Evolutionary conservation across 768 basidiomycete species (phyloP).

Genomic region (Cystofilobasidium bisporidii): DNA sequence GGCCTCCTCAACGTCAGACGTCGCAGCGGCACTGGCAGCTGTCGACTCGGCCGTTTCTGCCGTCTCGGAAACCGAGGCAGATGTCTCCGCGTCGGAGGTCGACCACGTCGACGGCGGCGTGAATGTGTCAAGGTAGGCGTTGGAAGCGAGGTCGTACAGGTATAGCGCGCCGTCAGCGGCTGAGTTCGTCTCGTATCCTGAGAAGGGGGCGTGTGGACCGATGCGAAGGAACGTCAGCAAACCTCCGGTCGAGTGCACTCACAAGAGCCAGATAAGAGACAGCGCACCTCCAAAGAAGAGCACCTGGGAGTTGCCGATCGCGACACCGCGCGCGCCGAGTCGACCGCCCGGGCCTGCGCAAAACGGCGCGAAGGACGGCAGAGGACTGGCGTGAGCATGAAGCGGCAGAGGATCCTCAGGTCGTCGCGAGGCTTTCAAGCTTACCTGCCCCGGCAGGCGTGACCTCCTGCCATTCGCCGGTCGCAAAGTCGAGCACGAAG

Average conservation of each 20-base stretch:
- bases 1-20: neutral
- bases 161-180: slow-evolving; percentile 21
- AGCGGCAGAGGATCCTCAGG: neutral
- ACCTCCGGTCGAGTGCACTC: no score
- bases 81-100: no score
- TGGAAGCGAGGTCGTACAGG: slow-evolving; percentile 25
- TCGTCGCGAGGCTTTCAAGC: neutral
- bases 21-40: no score
- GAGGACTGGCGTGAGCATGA: neutral
- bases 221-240: no score
- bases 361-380: no score
- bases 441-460: slow-evolving; percentile 9
- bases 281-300: slow-evolving; percentile 25
- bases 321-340: slow-evolving; percentile 13
- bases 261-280: no score
- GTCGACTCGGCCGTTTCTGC: neutral
- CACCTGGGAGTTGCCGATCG: slow-evolving; percentile 23
- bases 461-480: slow-evolving; percentile 9
- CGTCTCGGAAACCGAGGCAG: neutral
- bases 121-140: slow-evolving; percentile 22
- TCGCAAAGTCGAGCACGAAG: slow-evolving; percentile 19
- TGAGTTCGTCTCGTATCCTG: slow-evolving; percentile 21
- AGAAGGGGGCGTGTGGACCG: no score
- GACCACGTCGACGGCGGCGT: slow-evolving; percentile 14
- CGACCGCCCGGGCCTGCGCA: slow-evolving; percentile 20